Conservation (phyloP, 345 rosid genomes). For the Trapa bicornis region DNA sequence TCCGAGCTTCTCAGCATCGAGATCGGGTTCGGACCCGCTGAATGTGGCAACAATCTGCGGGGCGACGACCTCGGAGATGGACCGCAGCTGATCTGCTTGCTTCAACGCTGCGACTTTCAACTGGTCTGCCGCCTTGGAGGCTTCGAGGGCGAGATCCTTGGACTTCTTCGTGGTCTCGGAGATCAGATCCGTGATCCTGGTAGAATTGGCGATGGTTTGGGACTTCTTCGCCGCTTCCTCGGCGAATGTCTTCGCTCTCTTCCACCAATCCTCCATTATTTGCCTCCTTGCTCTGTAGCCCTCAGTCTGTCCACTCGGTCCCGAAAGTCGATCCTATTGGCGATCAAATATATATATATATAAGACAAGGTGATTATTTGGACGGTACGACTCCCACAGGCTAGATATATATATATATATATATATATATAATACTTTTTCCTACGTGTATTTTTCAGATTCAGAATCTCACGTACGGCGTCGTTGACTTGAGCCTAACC, state of each 20-base stretch:
- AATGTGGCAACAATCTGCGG: conserved; percentile 43
- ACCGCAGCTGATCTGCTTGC: conserved; percentile 87
- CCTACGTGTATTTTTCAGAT: no score
- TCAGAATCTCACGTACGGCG: no score
- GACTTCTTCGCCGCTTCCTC: conserved; percentile 84
- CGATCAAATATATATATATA: no score
- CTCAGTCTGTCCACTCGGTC: neutral
- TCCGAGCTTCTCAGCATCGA: conserved; percentile 58
- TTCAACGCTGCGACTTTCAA: conserved; percentile 58
- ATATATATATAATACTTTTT: neutral
- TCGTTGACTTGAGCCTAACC: no score
- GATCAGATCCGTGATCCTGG: conserved; percentile 59
- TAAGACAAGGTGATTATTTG: no score
- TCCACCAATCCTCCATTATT: conserved; percentile 77
- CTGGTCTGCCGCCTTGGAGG: conserved; percentile 71
- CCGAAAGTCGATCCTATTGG: neutral
- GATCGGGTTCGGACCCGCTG: conserved; percentile 25
- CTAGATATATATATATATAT: no score
- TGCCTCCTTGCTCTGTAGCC: neutral
- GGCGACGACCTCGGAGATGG: conserved; percentile 63
- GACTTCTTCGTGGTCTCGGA: conserved; percentile 86
- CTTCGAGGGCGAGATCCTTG: conserved; percentile 79
- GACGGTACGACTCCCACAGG: no score
- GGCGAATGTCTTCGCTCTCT: conserved; percentile 66
- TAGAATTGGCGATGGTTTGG: conserved; percentile 45